Conservation (phyloP, 2,329 filamentous ascomycete species). For the Tetracladium maxilliforme region DNA sequence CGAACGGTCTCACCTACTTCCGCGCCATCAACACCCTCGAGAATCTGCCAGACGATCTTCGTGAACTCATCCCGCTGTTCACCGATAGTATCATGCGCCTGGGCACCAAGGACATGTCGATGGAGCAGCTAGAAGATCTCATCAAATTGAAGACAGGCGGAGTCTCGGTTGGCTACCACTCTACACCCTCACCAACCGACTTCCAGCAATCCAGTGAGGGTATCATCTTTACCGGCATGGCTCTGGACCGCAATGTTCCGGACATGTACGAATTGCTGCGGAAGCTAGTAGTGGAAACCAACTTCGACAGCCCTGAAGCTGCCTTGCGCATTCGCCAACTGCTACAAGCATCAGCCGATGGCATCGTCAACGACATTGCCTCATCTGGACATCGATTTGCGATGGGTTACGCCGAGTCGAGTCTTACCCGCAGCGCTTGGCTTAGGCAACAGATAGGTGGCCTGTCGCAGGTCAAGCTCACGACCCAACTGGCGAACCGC, state of each 20-base stretch:
- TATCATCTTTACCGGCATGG: conserved; percentile 71
- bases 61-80: conserved; percentile 76
- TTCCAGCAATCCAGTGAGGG: conserved; percentile 64
- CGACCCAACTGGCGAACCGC: conserved; percentile 63
- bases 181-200: conserved; percentile 62
- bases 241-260: conserved; percentile 77
- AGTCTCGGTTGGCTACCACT: conserved; percentile 70
- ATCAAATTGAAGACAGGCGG: conserved; percentile 96
- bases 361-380: conserved; percentile 82
- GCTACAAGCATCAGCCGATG: conserved; percentile 73
- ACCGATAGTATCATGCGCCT: conserved; percentile 87
- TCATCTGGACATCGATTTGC: conserved; percentile 83
- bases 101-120: conserved; percentile 73
- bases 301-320: conserved; percentile 76
- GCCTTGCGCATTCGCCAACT: conserved; percentile 74
- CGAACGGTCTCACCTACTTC: conserved; percentile 94
- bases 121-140: conserved; percentile 89
- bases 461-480: conserved; percentile 78
- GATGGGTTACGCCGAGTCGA: conserved; percentile 68
- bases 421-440: conserved; percentile 56
- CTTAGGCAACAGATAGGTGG: conserved; percentile 76
- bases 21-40: conserved; percentile 71
- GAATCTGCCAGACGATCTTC: conserved; percentile 69
- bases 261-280: conserved; percentile 81
- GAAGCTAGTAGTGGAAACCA: conserved; percentile 69